These are phyloP conservation scores for Hypoxylon cercidicola DNA, from an alignment of 495 filamentous ascomycete species.

Conservation along the genomic window DNA sequence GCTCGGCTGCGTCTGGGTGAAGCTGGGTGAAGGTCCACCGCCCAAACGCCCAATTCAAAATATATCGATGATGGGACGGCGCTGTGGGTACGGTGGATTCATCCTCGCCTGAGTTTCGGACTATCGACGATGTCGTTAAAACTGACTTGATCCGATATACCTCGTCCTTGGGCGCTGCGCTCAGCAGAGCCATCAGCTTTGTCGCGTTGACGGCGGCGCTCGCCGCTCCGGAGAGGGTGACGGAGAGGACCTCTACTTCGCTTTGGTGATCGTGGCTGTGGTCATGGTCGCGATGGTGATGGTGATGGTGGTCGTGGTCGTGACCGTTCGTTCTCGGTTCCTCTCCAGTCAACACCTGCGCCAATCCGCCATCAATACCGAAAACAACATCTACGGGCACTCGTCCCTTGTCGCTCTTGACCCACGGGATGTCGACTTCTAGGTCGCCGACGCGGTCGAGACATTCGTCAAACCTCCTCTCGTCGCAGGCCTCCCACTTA, in stretches of 20 bases:
- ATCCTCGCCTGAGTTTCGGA: slow-evolving; percentile 70
- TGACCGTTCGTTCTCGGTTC: slow-evolving; percentile 38
- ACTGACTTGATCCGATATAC: slow-evolving; percentile 96
- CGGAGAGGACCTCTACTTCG: slow-evolving; percentile 90
- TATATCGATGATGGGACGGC: slow-evolving; percentile 63
- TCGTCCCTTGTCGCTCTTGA: slow-evolving; percentile 80
- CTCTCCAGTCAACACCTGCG: slow-evolving; percentile 63
- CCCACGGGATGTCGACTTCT: slow-evolving; percentile 80
- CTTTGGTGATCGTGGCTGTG: slow-evolving; percentile 71
- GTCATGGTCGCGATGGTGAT: slow-evolving; percentile 47
- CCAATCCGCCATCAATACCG: slow-evolving; percentile 85
- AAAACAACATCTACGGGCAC: slow-evolving; percentile 82
- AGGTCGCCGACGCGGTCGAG: slow-evolving; percentile 87
- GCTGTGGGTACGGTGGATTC: slow-evolving; percentile 11
- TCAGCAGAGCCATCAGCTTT: slow-evolving; percentile 73
- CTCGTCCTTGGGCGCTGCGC: slow-evolving; percentile 83
- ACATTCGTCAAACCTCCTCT: slow-evolving; percentile 80
- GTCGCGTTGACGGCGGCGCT: slow-evolving; percentile 65
- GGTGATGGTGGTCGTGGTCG: slow-evolving; percentile 50
- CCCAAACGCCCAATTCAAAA: slow-evolving; percentile 98
- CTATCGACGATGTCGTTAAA: slow-evolving; percentile 65
- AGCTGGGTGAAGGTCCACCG: slow-evolving; percentile 87
- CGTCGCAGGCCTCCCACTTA: slow-evolving; percentile 86
- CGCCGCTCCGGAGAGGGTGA: slow-evolving; percentile 63
- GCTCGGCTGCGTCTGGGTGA: slow-evolving; percentile 52